A percentile compares a stretch with the other conserved stretches of the same genome.
Evolutionary conservation across 1,139 yeast species (phyloP).

Genomic region (Groenewaldozyma sp.): DNA sequence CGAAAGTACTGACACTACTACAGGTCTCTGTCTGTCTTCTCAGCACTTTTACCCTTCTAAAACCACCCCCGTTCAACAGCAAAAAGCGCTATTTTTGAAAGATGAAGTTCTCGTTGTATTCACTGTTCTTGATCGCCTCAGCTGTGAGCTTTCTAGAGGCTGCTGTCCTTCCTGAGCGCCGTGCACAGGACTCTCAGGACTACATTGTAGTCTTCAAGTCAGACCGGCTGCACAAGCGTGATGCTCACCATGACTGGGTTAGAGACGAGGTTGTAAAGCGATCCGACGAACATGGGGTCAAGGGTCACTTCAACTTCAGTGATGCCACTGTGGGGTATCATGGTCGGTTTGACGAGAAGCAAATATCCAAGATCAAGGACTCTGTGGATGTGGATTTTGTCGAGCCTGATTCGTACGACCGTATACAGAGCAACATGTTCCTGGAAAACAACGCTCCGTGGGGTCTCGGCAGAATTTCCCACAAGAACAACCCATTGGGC

Average conservation of each 20-base stretch:
- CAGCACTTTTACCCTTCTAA: no score
- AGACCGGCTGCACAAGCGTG: conserved; percentile 7
- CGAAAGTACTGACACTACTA: no score
- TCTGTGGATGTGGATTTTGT: conserved; percentile 39
- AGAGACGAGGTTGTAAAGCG: conserved; percentile 9
- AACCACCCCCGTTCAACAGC: no score
- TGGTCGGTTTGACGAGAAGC: conserved; percentile 18
- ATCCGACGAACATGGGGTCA: conserved; percentile 38
- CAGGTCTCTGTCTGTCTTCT: no score
- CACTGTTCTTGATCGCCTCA: no score
- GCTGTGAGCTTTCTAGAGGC: background rate
- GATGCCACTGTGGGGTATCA: conserved; percentile 22
- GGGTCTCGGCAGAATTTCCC: conserved; percentile 50
- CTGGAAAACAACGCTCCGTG: conserved; percentile 36
- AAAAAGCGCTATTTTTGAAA: no score
- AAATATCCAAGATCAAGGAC: conserved; percentile 34
- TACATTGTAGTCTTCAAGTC: conserved; percentile 18
- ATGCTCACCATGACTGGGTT: conserved; percentile 9
- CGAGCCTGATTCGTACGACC: conserved; percentile 37
- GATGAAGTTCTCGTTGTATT: no score
- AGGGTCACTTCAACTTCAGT: conserved; percentile 49
- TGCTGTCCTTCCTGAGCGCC: conserved; percentile 3
- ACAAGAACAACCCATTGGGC: conserved; percentile 33
- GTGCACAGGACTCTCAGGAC: conserved; percentile 8
- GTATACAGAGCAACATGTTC: conserved; percentile 25